Conservation (phyloP, 345 rosid genomes). For the Syzygium jambos region DNA sequence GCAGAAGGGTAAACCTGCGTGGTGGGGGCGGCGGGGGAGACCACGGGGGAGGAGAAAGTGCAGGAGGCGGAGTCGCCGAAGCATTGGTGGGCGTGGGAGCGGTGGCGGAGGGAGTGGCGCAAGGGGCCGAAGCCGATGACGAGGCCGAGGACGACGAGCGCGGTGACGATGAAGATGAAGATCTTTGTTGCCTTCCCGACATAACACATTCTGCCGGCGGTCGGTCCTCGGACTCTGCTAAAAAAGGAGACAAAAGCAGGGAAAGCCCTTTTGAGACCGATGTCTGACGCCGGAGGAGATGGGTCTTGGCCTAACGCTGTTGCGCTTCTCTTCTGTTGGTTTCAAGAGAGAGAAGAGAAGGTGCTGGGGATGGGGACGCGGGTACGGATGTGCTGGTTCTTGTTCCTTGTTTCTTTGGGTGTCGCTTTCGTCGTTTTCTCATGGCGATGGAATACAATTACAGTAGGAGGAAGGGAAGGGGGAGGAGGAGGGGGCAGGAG, state of each 20-base stretch:
- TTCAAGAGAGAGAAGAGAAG: neutral
- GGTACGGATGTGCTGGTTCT: neutral
- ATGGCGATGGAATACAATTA: neutral
- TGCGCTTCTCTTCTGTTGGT: neutral
- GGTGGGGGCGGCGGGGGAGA: constrained; percentile 37
- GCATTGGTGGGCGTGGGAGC: constrained; percentile 34
- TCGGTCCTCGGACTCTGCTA: neutral
- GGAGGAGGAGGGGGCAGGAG: neutral
- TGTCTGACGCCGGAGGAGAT: neutral
- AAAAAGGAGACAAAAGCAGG: neutral
- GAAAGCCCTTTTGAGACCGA: neutral
- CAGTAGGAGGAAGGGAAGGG: neutral
- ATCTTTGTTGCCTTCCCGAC: constrained; percentile 99
- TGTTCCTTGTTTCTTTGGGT: neutral
- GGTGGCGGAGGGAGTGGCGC: constrained; percentile 28
- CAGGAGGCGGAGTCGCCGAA: constrained; percentile 46
- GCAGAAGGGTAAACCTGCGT: constrained; percentile 13
- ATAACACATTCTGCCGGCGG: constrained; percentile 40
- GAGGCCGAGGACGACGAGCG: constrained; percentile 53
- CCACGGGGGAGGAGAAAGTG: constrained; percentile 26
- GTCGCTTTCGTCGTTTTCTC: neutral
- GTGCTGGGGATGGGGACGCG: neutral
- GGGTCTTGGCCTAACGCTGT: neutral
- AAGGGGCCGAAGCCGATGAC: constrained; percentile 59
- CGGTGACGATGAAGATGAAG: constrained; percentile 87